phyloP scores from a whole-genome alignment of 2,329 filamentous ascomycete genomes.

The Bipolaris oryzae region DNA sequence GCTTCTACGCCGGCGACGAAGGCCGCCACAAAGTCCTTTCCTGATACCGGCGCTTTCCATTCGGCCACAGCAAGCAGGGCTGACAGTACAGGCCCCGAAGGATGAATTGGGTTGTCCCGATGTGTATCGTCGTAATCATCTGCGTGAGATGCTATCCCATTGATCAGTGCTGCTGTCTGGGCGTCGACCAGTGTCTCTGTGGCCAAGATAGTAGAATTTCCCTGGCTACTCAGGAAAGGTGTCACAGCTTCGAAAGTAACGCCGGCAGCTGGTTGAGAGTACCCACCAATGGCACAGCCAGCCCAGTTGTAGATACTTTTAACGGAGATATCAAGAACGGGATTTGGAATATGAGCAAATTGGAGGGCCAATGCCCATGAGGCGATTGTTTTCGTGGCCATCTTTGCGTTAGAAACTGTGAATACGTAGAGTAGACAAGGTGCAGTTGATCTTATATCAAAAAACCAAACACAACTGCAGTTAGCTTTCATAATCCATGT shows the following conservation, averaged over 20 bases:
- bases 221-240: slow-evolving; percentile 46
- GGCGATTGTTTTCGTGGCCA: background rate
- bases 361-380: background rate
- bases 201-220: slow-evolving; percentile 49
- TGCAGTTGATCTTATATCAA: too few species aligned
- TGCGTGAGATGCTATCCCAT: slow-evolving; percentile 62
- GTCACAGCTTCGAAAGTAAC: slow-evolving; percentile 47
- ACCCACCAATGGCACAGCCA: slow-evolving; percentile 60
- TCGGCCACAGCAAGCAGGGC: slow-evolving; percentile 59
- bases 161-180: slow-evolving; percentile 59
- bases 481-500: too few species aligned
- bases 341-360: background rate
- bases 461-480: too few species aligned
- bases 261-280: slow-evolving; percentile 53
- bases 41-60: slow-evolving; percentile 49
- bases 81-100: slow-evolving; percentile 58
- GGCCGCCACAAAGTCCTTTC: slow-evolving; percentile 58
- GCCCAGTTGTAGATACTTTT: slow-evolving; percentile 58
- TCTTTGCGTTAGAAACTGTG: background rate
- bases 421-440: too few species aligned
- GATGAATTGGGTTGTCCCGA: slow-evolving; percentile 62
- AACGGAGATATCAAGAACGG: slow-evolving; percentile 24
- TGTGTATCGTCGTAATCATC: slow-evolving; percentile 65
- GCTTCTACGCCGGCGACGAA: slow-evolving; percentile 60
- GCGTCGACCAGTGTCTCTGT: slow-evolving; percentile 48